A percentile compares a stretch with the other conserved stretches of the same genome.
Evolutionary conservation across 495 filamentous ascomycete genomes (phyloP).

Genomic region (Penicillium desertorum): DNA sequence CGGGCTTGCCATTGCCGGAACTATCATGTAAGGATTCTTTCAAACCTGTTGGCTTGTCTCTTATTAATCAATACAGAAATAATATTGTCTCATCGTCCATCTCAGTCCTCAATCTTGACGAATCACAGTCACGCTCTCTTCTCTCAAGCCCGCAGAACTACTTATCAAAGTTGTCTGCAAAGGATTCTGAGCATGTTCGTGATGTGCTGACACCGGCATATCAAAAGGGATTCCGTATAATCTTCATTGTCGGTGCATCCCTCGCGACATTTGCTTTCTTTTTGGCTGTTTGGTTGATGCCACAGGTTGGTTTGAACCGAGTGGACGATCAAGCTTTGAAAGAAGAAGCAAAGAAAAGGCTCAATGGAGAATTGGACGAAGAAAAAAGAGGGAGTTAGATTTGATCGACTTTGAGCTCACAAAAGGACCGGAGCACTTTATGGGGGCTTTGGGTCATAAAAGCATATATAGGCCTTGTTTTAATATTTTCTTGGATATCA

Average conservation of each 20-base stretch:
- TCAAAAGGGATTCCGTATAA: slow-evolving; percentile 48
- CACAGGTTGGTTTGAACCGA: slow-evolving; percentile 44
- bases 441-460: background rate
- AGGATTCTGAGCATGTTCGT: slow-evolving; percentile 39
- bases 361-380: slow-evolving; percentile 20
- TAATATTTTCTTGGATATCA: background rate
- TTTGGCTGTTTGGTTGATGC: slow-evolving; percentile 47
- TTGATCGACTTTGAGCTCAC: background rate
- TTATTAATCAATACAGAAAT: slow-evolving; percentile 35
- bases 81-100: slow-evolving; percentile 43
- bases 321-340: slow-evolving; percentile 50
- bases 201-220: slow-evolving; percentile 47
- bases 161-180: slow-evolving; percentile 26
- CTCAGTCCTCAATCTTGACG: slow-evolving; percentile 30
- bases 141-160: slow-evolving; percentile 35
- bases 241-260: slow-evolving; percentile 50
- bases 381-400: slow-evolving; percentile 10
- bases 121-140: slow-evolving; percentile 30
- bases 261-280: slow-evolving; percentile 48
- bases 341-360: slow-evolving; percentile 41
- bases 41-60: background rate
- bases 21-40: slow-evolving; percentile 42
- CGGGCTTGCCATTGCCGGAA: slow-evolving; percentile 53
- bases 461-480: background rate
- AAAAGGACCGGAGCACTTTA: background rate